Evolutionary conservation across 495 filamentous ascomycete species (phyloP), one percentile per base, ranked within the genome.

Genomic region (Xylaria scruposa): DNA sequence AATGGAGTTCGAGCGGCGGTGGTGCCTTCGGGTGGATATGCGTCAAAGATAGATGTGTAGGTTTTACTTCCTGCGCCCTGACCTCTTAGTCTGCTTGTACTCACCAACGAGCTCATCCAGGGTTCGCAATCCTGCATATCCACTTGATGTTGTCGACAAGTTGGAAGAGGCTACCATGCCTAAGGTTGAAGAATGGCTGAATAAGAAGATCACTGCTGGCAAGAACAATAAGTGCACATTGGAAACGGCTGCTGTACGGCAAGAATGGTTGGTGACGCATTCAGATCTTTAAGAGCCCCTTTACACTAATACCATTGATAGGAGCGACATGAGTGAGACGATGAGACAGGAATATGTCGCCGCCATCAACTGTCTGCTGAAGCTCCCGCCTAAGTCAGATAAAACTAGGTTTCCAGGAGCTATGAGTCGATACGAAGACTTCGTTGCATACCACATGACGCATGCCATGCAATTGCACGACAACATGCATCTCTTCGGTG

Each of bases 401-500:
- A 78, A 78, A 38, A 71, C 72, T 36, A 78, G 81, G 40, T 86
- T 81, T 65, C 87, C 88, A 0, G 87, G 87, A 5, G 86, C 85
- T 3, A 68, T 81, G 46, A 83, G 77, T 70, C 84, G 87, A 2
- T 85, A 80, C 19, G 86, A 89, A 72, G 88, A 90, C 67, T 90
- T 88, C 70, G 85, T 87, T 47, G 84, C 84, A 70, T 86, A 75
- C 65, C 85, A 86, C 60, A 79, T 80, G 72, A 81, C 79, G 31
- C 76, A 78, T 67, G 86, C 84, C 0, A 81, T 81, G 12, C 81
- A 85, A 73, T 81, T 89, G 63, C 88, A 88, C 72, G 82, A 85
- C 66, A 86, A 84, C 12, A 87, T 86, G 17, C 86, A 89, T 70
- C 88, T 94, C 76, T 83, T 93, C 42, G 80, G 87, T 8, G 93